Base-by-base conservation (phyloP, 495 filamentous ascomycete species). In the Penicillium psychrofluorescens region DNA sequence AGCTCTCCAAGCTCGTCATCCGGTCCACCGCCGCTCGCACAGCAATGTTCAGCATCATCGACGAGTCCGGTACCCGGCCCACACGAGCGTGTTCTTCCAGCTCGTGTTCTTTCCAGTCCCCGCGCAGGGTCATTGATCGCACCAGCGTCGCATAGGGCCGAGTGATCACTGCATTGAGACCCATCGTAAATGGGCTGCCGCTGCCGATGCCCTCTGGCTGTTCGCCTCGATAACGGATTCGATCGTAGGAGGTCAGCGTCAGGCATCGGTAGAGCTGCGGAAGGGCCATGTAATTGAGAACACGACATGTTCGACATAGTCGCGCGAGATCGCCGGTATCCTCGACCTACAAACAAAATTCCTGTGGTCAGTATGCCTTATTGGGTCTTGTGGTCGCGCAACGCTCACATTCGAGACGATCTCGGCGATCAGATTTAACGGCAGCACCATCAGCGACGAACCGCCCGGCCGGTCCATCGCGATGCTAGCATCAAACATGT, bases 271-370 rank as follows among this genome's bases (percentile, higher is more conserved):
- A 84, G 22, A 84, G 72, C 50, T 74, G 76, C 7, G 80, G 80
- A 3, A 82, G 64, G 36, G 72, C 64, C 77, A 84, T 81, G 52
- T 84, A 84, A 49, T 83, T 78, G 53, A 83, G 69, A 29, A 84
- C 67, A 2, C 79, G 74, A 53, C 76, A 82, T 46, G 79, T 79
- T 43, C 77, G 72, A 50, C 75, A 79, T 16, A 79, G 48, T 32
- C 77, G 66, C 16, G 78, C 76, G 11, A 82, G 68, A 46, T 82
- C 79, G 39, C 58, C 74, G 15, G 68, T 62, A 57, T 79, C 71
- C 30, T 81, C 75, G 40, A 83, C 55, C 69, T 75, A 11, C 32
- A 34, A 22, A 22, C 22, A 22, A 22, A 22, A 22, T 3, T 22
- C 6, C 22, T 3, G 22, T 6, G 22, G 22, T 22, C 22, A 22